These are phyloP conservation scores for Skeletonema tropicum DNA, from an alignment of 108 stramenopile genomes.

Conservation along the genomic window DNA sequence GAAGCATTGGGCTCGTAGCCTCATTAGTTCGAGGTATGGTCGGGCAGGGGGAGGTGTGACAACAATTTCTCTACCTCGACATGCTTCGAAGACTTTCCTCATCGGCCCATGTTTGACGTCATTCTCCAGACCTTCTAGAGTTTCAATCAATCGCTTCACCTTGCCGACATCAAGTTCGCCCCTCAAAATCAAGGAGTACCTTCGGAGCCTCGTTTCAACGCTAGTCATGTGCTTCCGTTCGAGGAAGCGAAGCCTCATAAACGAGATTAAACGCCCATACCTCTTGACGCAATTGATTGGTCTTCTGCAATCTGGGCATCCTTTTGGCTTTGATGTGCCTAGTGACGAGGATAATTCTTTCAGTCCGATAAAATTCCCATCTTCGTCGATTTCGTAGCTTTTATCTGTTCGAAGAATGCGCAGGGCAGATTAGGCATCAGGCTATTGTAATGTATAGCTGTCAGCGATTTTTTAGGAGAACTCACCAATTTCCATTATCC, in stretches of 20 bases:
- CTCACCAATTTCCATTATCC: slow-evolving; percentile 20
- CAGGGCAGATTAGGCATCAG: no score
- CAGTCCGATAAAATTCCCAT: slow-evolving; percentile 14
- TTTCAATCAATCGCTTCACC: neutral
- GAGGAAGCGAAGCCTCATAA: slow-evolving; percentile 24
- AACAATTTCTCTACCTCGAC: slow-evolving; percentile 18
- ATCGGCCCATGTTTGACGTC: slow-evolving; percentile 34
- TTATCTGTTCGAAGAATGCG: neutral
- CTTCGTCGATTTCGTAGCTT: slow-evolving; percentile 33
- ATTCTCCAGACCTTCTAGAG: slow-evolving; percentile 7
- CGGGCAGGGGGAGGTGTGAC: slow-evolving; percentile 26
- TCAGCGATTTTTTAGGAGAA: no score
- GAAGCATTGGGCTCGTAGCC: slow-evolving; percentile 15
- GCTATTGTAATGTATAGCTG: no score
- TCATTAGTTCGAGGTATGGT: slow-evolving; percentile 7
- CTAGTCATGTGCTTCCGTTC: slow-evolving; percentile 50
- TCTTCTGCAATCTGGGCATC: slow-evolving; percentile 50
- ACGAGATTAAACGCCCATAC: slow-evolving; percentile 45
- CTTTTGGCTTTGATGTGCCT: slow-evolving; percentile 25
- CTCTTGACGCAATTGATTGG: slow-evolving; percentile 37
- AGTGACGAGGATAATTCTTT: slow-evolving; percentile 1
- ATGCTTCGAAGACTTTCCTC: slow-evolving; percentile 48
- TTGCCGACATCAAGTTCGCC: neutral
- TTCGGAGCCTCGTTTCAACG: slow-evolving; percentile 14
- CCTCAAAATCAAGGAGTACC: neutral